Evolutionary conservation across 148 eudicot genomes (phyloP).

Genomic region (Rhododendron simsii): DNA sequence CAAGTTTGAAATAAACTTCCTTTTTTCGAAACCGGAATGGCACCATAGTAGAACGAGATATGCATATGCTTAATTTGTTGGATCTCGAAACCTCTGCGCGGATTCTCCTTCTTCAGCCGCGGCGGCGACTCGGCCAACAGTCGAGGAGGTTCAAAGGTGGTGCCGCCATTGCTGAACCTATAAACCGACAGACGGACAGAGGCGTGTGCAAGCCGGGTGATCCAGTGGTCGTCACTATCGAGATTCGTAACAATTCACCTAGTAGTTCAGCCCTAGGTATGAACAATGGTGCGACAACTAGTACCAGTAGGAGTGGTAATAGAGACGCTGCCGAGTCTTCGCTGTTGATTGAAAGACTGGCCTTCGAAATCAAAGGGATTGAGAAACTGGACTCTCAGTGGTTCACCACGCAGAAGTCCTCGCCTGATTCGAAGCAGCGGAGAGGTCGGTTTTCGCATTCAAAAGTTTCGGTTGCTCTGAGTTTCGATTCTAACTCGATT

Average conservation of each 20-base stretch:
- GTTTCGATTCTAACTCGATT: neutral
- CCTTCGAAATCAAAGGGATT: slow-evolving; percentile 73
- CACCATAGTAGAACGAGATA: too few relatives aligned
- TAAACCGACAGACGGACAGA: slow-evolving; percentile 57
- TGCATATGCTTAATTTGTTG: too few relatives aligned
- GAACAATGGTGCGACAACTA: neutral
- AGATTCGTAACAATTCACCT: slow-evolving; percentile 36
- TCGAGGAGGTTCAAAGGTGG: slow-evolving; percentile 7
- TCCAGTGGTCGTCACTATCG: slow-evolving; percentile 51
- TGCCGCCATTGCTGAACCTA: slow-evolving; percentile 44
- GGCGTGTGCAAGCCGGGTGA: slow-evolving; percentile 83
- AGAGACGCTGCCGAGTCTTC: slow-evolving; percentile 17
- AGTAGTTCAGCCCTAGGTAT: neutral
- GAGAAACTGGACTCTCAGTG: slow-evolving; percentile 85
- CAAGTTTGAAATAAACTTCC: too few relatives aligned
- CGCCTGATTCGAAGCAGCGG: slow-evolving; percentile 42
- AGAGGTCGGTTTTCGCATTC: slow-evolving; percentile 37
- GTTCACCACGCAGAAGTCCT: slow-evolving; percentile 61
- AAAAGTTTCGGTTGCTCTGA: too few relatives aligned
- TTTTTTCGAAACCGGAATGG: too few relatives aligned
- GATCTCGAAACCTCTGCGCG: slow-evolving; percentile 26
- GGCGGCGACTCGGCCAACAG: slow-evolving; percentile 19
- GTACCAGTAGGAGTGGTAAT: neutral
- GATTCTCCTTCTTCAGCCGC: slow-evolving; percentile 71
- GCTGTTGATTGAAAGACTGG: slow-evolving; percentile 55